phyloP scores from a whole-genome alignment of 495 filamentous ascomycete genomes.

The Apodospora peruviana region DNA sequence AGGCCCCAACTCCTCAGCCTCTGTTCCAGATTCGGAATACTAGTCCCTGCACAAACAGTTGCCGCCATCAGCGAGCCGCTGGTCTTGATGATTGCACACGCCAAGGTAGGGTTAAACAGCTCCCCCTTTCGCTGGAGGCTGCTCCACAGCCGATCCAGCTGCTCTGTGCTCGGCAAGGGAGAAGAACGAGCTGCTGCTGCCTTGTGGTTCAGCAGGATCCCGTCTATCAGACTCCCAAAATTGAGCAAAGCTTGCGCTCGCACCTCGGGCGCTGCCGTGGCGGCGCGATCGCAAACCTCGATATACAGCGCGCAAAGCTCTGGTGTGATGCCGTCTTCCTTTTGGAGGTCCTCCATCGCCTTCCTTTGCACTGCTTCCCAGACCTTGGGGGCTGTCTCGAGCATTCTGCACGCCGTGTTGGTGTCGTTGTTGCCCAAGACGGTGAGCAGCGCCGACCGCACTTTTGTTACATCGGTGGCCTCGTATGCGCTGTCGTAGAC shows the following conservation, averaged over 20 bases:
- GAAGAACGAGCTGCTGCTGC: background rate
- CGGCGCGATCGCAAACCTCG: slow-evolving; percentile 13
- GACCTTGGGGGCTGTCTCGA: slow-evolving; percentile 22
- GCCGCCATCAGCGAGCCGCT: slow-evolving; percentile 39
- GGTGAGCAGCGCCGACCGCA: slow-evolving; percentile 13
- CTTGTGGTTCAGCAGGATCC: slow-evolving; percentile 5
- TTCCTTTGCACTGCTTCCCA: slow-evolving; percentile 13
- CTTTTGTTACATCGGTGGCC: slow-evolving; percentile 2
- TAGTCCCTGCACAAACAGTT: slow-evolving; percentile 6
- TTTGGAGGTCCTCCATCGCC: background rate
- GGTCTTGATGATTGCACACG: slow-evolving; percentile 36
- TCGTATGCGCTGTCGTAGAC: slow-evolving; percentile 14
- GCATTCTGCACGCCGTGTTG: slow-evolving; percentile 24
- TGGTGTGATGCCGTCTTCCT: background rate
- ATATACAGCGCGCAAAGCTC: slow-evolving; percentile 22
- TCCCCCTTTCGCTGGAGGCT: slow-evolving; percentile 22
- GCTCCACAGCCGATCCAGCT: slow-evolving; percentile 23
- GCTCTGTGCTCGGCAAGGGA: slow-evolving; percentile 21
- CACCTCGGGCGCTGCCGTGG: slow-evolving; percentile 29
- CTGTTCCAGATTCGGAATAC: slow-evolving; percentile 8
- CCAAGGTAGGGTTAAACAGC: slow-evolving; percentile 35
- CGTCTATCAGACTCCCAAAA: slow-evolving; percentile 29
- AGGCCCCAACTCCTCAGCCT: slow-evolving; percentile 34
- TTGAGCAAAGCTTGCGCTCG: slow-evolving; percentile 31
- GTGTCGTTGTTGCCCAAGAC: slow-evolving; percentile 13